Evolutionary conservation across 2,329 filamentous ascomycete species (phyloP), one percentile per base, ranked within the genome.

Genomic region (Ceratocystis ficicola): DNA sequence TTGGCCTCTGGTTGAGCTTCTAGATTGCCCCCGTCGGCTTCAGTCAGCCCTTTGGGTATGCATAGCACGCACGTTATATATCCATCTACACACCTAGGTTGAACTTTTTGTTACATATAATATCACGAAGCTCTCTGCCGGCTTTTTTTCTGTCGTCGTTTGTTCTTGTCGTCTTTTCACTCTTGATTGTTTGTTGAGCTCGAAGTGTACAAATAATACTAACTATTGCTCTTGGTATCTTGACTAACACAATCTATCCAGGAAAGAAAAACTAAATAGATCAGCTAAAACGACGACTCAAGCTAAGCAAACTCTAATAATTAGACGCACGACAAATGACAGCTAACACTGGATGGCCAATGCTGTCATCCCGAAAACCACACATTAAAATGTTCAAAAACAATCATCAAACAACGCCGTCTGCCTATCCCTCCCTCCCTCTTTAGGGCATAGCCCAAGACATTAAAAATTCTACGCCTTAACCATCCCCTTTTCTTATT

Each of bases 91-190:
- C 36, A 59, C n/a, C 25, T 59, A 59, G 12, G 52, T 32, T 59
- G 28, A 59, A 32, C n/a, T 30, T 57, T 25, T 22, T 59, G 25
- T 20, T 59, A 30, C 52, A 59, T 59, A 59, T 59, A 32, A 30
- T 30, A 59, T 32, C 25, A 36, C 20, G 28, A 59, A 59, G 7
- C 30, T 5, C 28, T 59, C 1, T 59, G 52, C 25, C n/a, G 5
- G 7, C 1, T 12, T 7, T 36, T 59, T 20, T 59, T 59, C 22
- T 2, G 2, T 50, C 10, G 6, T n/a, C 10, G 46, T 15, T 5
- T 50, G 46, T 50, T n/a, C 10, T 50, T 59, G 50, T 59, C 20
- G 12, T 52, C 46, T 25, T 20, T 20, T 22, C 46, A 10, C 3
- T n/a, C 46, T 50, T 52, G 20, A 52, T 52, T 25, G 12, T 52